These are phyloP conservation scores for Ogataea degrootiae DNA, from an alignment of 805 yeast genomes.

Conservation along the genomic window DNA sequence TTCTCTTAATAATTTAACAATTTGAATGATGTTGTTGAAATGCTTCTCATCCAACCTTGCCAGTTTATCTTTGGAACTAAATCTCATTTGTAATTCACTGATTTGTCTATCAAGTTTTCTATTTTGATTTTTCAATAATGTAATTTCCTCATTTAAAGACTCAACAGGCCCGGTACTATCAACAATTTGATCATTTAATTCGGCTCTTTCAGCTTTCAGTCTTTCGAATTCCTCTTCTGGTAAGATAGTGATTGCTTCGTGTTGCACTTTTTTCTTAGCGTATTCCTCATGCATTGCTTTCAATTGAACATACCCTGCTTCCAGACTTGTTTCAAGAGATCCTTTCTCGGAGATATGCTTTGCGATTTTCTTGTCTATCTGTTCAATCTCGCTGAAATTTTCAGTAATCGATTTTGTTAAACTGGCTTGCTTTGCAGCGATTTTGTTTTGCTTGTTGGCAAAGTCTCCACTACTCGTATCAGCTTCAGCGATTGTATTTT, in stretches of 20 bases:
- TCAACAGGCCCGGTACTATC: conserved; percentile 16
- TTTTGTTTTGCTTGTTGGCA: conserved; percentile 10
- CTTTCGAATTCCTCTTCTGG: neutral
- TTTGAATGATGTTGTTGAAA: conserved; percentile 27
- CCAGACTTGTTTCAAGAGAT: conserved; percentile 32
- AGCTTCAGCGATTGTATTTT: conserved; percentile 11
- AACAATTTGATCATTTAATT: conserved; percentile 19
- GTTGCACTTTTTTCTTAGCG: neutral
- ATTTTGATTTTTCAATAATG: conserved; percentile 7
- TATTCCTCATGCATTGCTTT: conserved; percentile 12
- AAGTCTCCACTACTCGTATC: conserved; percentile 16
- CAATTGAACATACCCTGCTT: conserved; percentile 32
- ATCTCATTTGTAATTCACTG: conserved; percentile 11
- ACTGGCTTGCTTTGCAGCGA: conserved; percentile 5
- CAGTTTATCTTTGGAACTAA: conserved; percentile 48
- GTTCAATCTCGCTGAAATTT: conserved; percentile 7
- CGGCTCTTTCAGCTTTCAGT: conserved; percentile 3
- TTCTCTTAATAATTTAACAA: conserved; percentile 40
- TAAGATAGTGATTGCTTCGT: neutral
- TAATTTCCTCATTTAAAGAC: conserved; percentile 11
- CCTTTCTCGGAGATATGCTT: conserved; percentile 29
- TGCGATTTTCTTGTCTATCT: conserved; percentile 23
- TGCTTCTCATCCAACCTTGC: conserved; percentile 36
- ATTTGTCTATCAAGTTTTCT: conserved; percentile 15
- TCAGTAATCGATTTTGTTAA: conserved; percentile 3